Evolutionary conservation across 441 rosid species (phyloP).

Genomic region (Breynia disticha): DNA sequence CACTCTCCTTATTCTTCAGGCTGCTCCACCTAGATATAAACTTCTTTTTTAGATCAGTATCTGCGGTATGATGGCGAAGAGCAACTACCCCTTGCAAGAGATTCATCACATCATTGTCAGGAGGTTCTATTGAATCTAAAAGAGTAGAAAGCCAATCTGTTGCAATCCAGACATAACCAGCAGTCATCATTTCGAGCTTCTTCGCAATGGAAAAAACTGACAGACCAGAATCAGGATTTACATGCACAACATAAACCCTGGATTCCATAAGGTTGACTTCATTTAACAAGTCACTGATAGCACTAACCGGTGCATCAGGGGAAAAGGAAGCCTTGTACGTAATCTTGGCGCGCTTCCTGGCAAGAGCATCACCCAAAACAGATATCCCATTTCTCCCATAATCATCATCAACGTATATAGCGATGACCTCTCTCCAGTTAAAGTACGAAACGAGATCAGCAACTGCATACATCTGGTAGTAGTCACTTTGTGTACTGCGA

Average conservation of each 20-base stretch:
- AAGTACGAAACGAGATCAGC: constrained; percentile 54
- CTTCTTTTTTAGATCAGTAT: constrained; percentile 38
- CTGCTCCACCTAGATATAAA: constrained; percentile 49
- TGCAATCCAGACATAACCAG: constrained; percentile 87
- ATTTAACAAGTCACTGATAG: constrained; percentile 44
- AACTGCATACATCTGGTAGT: constrained; percentile 75
- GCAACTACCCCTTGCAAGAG: constrained; percentile 85
- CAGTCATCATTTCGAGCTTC: constrained; percentile 53
- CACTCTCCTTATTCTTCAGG: constrained; percentile 28
- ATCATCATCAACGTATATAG: constrained; percentile 82
- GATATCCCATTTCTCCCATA: constrained; percentile 80
- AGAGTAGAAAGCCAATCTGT: constrained; percentile 88
- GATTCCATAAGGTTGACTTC: constrained; percentile 65
- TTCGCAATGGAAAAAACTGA: constrained; percentile 57
- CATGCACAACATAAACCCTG: constrained; percentile 82
- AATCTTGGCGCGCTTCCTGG: constrained; percentile 60
- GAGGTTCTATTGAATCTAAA: constrained; percentile 49
- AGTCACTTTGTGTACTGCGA: constrained; percentile 66
- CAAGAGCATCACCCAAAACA: constrained; percentile 63
- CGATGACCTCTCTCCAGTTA: constrained; percentile 72
- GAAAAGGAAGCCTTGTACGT: constrained; percentile 64
- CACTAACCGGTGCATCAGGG: constrained; percentile 37
- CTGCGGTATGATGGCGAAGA: constrained; percentile 69
- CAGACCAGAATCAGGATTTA: constrained; percentile 78
- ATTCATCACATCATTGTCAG: constrained; percentile 35